Evolutionary conservation across 345 rosid genomes (phyloP), one percentile per base, ranked within the genome.

Genomic region (Murraya koenigii): DNA sequence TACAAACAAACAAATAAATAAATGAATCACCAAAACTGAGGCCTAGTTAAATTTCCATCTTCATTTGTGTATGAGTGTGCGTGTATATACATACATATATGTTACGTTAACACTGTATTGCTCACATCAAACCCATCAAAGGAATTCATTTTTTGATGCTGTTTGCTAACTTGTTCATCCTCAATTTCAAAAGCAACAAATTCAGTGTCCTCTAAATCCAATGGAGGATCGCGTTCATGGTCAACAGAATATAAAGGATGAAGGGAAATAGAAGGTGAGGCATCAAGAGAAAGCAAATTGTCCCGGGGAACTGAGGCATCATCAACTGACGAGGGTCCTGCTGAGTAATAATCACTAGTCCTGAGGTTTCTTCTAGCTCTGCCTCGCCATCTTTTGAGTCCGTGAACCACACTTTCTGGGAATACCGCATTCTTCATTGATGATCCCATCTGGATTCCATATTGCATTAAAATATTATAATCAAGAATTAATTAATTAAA

Each of bases 371-470:
- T 88, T 79, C 79, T 81, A 0, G 90, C 92, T 30, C 69, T 82
- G 39, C 75, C 78, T 82, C 75, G 77, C 94, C 94, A 90, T 72
- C 75, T 78, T n/a, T 73, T 82, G 8, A 90, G 86, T 1, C 92
- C 90, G 9, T 59, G 28, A 0, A 73, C 77, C 14, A 90, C 89
- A 19, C 58, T 68, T 47, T 86, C 89, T 1, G 87, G 56, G 79
- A 90, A 90, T 0, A 88, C 88, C 6, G 84, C 74, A 70, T 55
- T 69, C 26, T 70, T 75, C 94, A 90, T 90, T 5, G 87, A 83
- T 1, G 92, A 78, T 32, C 94, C 94, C 94, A 90, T 90, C 90
- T 88, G 85, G 84, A 56, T 64, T 41, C 22, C 22, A 66, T 38
- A 13, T 52, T 13, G 6, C 65, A 4, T n/a, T 6, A 28, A 19